A percentile compares a stretch with the other conserved stretches of the same genome.
Conservation (phyloP, 2,329 filamentous ascomycete genomes). For the Fusarium albidum region DNA sequence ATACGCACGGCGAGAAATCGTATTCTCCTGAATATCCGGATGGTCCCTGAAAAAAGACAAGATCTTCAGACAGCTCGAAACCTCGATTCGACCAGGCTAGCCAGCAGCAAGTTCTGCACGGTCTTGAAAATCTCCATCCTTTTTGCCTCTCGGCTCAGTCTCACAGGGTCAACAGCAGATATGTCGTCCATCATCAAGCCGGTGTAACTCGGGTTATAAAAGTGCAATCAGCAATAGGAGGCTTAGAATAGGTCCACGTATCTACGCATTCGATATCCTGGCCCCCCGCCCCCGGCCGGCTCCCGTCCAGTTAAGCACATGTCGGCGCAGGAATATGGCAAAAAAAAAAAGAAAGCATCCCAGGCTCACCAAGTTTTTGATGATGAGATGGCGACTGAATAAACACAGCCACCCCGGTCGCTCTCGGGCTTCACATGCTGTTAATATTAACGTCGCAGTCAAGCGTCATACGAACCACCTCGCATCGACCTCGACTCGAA, state of each 20-base stretch:
- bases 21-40: constrained; percentile 20
- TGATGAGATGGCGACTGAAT: background rate
- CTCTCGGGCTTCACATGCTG: constrained; percentile 6
- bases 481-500: background rate
- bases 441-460: background rate
- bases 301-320: constrained; percentile 2
- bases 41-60: constrained; percentile 15
- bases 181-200: background rate
- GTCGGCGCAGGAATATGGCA: background rate
- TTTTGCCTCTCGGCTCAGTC: background rate
- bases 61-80: constrained; percentile 23
- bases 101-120: background rate
- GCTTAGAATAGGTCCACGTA: constrained; percentile 5
- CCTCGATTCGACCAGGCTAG: constrained; percentile 5
- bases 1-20: background rate
- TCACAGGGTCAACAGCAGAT: too few species aligned
- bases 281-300: too few species aligned
- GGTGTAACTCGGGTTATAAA: constrained; percentile 16
- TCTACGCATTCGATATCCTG: constrained; percentile 7
- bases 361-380: background rate
- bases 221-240: constrained; percentile 6
- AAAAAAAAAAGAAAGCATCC: background rate
- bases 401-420: constrained; percentile 10
- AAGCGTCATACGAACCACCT: constrained; percentile 5
- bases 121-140: constrained; percentile 2